Percentiles rank a stretch among this genome's conserved stretches.
Conservation (phyloP, 768 basidiomycete species). For the Chalciporus chontae region DNA sequence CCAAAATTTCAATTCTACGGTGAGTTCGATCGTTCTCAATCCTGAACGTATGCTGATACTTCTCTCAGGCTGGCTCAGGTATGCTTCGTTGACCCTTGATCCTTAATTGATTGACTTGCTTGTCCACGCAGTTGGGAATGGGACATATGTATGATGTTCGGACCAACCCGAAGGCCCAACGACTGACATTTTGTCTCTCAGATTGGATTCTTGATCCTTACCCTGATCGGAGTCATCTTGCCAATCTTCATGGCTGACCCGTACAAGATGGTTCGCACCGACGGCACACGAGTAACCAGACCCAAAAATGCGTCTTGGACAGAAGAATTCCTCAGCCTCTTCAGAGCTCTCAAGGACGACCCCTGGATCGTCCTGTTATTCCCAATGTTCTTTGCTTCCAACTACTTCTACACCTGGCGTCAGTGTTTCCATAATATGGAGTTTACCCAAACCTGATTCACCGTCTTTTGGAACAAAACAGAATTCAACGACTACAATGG, state of each 20-base stretch:
- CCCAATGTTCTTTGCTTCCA: slow-evolving; percentile 82
- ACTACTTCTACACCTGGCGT: slow-evolving; percentile 89
- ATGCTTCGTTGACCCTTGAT: slow-evolving; percentile 4
- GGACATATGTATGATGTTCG: slow-evolving; percentile 60
- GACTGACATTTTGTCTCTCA: slow-evolving; percentile 25
- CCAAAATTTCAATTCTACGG: slow-evolving; percentile 61
- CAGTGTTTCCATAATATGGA: slow-evolving; percentile 22
- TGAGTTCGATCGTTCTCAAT: slow-evolving; percentile 24
- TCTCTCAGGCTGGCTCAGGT: slow-evolving; percentile 29
- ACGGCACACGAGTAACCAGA: slow-evolving; percentile 62
- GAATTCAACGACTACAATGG: slow-evolving; percentile 83
- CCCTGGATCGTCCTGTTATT: slow-evolving; percentile 73
- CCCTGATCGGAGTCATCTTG: slow-evolving; percentile 60
- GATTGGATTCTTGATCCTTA: slow-evolving; percentile 75
- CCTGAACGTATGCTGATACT: background rate
- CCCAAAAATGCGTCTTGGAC: slow-evolving; percentile 73
- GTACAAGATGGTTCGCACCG: slow-evolving; percentile 67
- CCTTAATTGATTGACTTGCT: background rate
- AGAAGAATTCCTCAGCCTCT: slow-evolving; percentile 66
- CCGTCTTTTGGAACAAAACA: slow-evolving; percentile 25
- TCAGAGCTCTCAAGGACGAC: slow-evolving; percentile 62
- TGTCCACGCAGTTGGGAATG: slow-evolving; percentile 52
- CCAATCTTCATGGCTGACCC: slow-evolving; percentile 71
- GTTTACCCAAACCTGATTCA: background rate
- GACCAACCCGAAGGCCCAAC: background rate